Evolutionary conservation across 129 eudicot species (phyloP), one percentile per base, ranked within the genome.

Genomic region (Gnaphalium uliginosum): DNA sequence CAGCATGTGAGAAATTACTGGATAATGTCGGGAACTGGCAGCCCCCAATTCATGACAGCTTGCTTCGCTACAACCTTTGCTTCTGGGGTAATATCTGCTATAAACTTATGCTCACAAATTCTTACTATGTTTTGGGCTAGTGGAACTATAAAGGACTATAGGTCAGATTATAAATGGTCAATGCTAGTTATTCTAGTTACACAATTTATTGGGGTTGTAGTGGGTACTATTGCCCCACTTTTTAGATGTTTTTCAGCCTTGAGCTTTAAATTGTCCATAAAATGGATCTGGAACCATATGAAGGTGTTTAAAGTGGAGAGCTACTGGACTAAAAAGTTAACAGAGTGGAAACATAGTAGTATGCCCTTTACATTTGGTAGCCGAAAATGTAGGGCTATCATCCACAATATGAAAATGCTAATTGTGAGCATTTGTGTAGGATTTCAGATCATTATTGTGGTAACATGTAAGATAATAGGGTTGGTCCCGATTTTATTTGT

Each of bases 11-110:
- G 9, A 6, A 70, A 70, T 24, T 32, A 50, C 43, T 70, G 74
- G 63, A 50, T 70, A 7, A 50, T 70, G 74, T 63, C 63, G 27
- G 43, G 46, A 70, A 70, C 39, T 27, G 74, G 74, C 1, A 70
- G 63, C 46, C 74, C 63, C 25, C 66, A 71, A 29, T 71, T 71
- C 66, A 32, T 71, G 24, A 19, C 66, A 19, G 14, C 51, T 30
- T 71, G 66, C 76, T 71, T 21, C 5, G 19, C n/a, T 1, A 54
- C 76, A 11, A 71, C 76, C 7, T 29, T 26, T 54, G 76, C 76
- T 30, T 71, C 64, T 19, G 76, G 76, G 76, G 51, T 54, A 30
- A 54, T 71, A 5, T 71, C 50, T 7, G n/a, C 6, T 26, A 4
- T 17, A 0, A n/a, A 8, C 74, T 14, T 24, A 2, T 0, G 8